These are phyloP conservation scores for Erysiphe neolycopersici DNA, from an alignment of 2,329 filamentous ascomycete genomes.

Conservation along the genomic window DNA sequence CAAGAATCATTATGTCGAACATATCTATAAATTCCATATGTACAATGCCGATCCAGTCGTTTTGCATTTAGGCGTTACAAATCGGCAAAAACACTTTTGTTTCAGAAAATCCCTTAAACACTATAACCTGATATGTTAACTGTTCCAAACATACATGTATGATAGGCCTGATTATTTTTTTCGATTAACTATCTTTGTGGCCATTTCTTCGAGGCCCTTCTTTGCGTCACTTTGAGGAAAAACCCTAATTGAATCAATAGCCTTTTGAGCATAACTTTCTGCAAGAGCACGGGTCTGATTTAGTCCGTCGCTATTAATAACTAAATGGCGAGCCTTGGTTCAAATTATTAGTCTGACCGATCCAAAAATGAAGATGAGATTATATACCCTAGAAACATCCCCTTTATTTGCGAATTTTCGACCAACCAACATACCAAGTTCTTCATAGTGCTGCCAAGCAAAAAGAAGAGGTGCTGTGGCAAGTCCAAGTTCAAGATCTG, in stretches of 20 bases:
- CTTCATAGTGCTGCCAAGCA: constrained; percentile 73
- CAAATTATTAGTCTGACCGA: constrained; percentile 2
- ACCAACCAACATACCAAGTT: constrained; percentile 68
- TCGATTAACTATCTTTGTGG: constrained; percentile 67
- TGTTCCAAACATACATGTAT: background rate
- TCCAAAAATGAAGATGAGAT: background rate
- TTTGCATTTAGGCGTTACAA: background rate
- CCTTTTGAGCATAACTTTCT: constrained; percentile 71
- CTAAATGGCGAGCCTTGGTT: constrained; percentile 55
- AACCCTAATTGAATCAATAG: constrained; percentile 52
- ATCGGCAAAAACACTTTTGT: background rate
- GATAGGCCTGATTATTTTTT: constrained; percentile 33
- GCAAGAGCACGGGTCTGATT: constrained; percentile 79
- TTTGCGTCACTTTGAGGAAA: constrained; percentile 95
- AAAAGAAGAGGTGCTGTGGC: constrained; percentile 86
- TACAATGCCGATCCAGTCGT: background rate
- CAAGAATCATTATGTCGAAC: no score
- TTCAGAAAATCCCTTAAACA: no score
- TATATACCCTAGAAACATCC: constrained; percentile 54
- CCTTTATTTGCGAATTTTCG: constrained; percentile 67
- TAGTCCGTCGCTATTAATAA: constrained; percentile 60
- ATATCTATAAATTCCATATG: background rate
- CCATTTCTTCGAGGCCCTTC: constrained; percentile 77
- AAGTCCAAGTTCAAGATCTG: constrained; percentile 75
- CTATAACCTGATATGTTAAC: background rate